Evolutionary conservation across 768 basidiomycete species (phyloP), one percentile per base, ranked within the genome.

Genomic region (Trametes cingulata): DNA sequence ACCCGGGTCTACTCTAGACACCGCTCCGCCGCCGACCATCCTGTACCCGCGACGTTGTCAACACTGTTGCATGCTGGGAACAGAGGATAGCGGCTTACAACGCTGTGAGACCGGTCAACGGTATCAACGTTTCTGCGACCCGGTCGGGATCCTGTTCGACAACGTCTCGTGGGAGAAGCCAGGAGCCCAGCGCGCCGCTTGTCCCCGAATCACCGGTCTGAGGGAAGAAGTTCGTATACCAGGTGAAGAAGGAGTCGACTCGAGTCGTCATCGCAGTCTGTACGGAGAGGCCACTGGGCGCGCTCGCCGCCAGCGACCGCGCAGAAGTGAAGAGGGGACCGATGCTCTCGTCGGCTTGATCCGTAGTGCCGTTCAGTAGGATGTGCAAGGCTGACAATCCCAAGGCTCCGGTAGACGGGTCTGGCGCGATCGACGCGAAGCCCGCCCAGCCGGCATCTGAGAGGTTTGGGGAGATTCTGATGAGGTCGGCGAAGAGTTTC

Each of bases 1-100:
- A 42, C 74, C 69, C 0, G 80, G 74, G 19, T 74, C 67, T 35
- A 69, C 65, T 20, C 67, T 65, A 3, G 74, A 70, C 12, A 81
- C 82, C 13, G 70, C 76, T 3, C 83, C 82, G 2, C 82, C 82
- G 6, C 70, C 75, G 6, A 82, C 66, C 24, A 75, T 68, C 52
- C 81, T 82, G 47, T 25, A 29, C 22, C 2, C 36, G 2, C 7
- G 20, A 14, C 19, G 33, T 36, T 27, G 48, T 45, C 7, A 48
- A 19, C 19, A 50, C 27, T 27, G 20, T 40, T 14, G 39, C 39
- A 40, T 27, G 37, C 24, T 27, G 25, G 13, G 19, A 4, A 22
- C 6, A 12, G 10, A 8, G 49, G 24, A 24, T 12, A n/a, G n/a
- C 8, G 20, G 40, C 66, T 50, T 57, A 69, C 68, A 53, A 60